phyloP scores from a whole-genome alignment of 495 filamentous ascomycete species.

The Penicillium angulare region DNA sequence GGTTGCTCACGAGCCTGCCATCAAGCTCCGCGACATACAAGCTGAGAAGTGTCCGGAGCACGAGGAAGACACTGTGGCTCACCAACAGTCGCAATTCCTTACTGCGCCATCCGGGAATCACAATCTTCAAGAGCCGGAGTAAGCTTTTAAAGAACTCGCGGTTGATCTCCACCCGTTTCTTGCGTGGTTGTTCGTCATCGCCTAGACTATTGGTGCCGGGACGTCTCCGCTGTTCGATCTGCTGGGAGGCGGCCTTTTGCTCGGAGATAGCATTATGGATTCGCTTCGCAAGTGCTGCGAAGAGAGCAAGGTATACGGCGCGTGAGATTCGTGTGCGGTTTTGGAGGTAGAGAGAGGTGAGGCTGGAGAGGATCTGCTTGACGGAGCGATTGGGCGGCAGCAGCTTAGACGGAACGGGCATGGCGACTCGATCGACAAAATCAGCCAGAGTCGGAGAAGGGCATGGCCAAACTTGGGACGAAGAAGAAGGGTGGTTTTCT shows the following conservation, averaged over 20 bases:
- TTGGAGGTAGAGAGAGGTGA: slow-evolving; percentile 74
- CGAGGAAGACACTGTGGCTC: slow-evolving; percentile 84
- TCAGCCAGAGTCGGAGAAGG: slow-evolving; percentile 32
- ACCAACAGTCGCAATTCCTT: slow-evolving; percentile 83
- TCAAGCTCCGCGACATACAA: slow-evolving; percentile 96
- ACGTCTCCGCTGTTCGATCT: slow-evolving; percentile 59
- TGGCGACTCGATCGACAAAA: slow-evolving; percentile 33
- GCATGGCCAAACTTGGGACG: slow-evolving; percentile 27
- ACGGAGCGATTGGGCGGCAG: slow-evolving; percentile 66
- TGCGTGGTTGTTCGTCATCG: slow-evolving; percentile 53
- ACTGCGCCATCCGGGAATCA: slow-evolving; percentile 84
- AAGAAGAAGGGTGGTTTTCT: slow-evolving; percentile 1
- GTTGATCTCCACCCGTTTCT: slow-evolving; percentile 84
- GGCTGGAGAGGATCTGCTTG: slow-evolving; percentile 67
- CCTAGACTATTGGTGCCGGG: slow-evolving; percentile 54
- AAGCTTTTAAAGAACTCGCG: slow-evolving; percentile 91
- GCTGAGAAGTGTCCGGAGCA: slow-evolving; percentile 85
- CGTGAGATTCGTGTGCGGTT: slow-evolving; percentile 90
- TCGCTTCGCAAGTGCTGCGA: slow-evolving; percentile 82
- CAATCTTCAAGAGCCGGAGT: slow-evolving; percentile 75
- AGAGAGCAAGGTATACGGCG: slow-evolving; percentile 86
- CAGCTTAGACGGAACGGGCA: slow-evolving; percentile 84
- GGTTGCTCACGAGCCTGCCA: slow-evolving; percentile 81
- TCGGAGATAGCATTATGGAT: slow-evolving; percentile 88
- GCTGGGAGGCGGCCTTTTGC: slow-evolving; percentile 85